These are phyloP conservation scores for Trapa incisa DNA, from an alignment of 345 rosid genomes.

Conservation along the genomic window DNA sequence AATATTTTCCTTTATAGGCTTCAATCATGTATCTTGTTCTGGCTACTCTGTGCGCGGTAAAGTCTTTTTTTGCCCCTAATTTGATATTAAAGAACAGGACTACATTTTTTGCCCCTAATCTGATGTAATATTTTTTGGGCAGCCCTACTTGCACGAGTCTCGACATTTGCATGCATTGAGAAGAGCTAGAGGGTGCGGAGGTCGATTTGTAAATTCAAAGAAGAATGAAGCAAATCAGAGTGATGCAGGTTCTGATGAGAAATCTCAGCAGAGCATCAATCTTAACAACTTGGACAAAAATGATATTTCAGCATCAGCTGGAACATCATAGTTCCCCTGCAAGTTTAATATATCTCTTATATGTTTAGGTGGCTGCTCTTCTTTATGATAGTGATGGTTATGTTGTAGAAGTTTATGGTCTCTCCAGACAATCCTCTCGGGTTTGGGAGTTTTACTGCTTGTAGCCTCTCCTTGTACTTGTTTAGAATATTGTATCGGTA, in stretches of 20 bases:
- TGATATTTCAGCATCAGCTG: conserved; percentile 30
- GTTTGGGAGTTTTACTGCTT: neutral
- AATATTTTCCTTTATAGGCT: neutral
- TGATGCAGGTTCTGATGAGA: conserved; percentile 35
- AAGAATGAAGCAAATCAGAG: conserved; percentile 39
- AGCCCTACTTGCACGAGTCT: conserved; percentile 97
- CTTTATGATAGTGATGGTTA: neutral
- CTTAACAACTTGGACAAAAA: conserved; percentile 43
- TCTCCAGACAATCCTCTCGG: neutral
- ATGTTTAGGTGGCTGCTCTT: neutral
- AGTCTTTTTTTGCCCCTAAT: neutral
- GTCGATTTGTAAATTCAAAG: conserved; percentile 78
- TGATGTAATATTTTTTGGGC: conserved; percentile 14
- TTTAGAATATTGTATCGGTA: neutral
- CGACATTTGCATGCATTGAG: conserved; percentile 84
- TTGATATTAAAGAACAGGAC: neutral
- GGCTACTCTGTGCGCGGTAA: no score
- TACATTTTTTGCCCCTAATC: neutral
- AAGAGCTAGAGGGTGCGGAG: conserved; percentile 93
- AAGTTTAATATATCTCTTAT: neutral
- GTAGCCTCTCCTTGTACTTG: neutral
- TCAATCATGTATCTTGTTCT: no score
- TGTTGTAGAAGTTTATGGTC: neutral
- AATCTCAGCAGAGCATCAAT: conserved; percentile 49
- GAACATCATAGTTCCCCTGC: conserved; percentile 23